A percentile compares a stretch with the other conserved stretches of the same genome.
Evolutionary conservation across 2,329 filamentous ascomycete genomes (phyloP).

Genomic region (Diaporthe vexans): DNA sequence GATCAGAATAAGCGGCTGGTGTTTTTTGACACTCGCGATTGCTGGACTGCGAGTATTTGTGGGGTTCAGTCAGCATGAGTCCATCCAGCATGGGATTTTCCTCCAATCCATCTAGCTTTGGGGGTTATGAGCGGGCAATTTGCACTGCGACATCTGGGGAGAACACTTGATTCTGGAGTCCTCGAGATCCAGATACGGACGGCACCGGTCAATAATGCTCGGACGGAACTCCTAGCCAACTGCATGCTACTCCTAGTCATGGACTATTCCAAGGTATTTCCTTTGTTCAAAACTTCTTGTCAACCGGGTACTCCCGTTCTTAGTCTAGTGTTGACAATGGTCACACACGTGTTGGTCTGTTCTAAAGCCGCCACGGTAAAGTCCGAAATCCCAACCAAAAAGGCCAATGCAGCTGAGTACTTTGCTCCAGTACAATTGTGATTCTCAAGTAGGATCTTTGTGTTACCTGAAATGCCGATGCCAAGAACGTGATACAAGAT

Average conservation of each 20-base stretch:
- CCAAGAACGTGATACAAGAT: background rate
- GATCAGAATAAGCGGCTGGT: background rate
- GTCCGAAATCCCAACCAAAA: background rate
- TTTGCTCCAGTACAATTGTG: background rate
- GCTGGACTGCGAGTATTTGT: background rate
- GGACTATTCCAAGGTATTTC: background rate
- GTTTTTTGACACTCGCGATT: background rate
- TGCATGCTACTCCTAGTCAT: background rate
- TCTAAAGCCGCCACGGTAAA: background rate
- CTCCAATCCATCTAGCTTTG: background rate
- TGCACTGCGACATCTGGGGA: background rate
- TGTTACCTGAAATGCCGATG: background rate
- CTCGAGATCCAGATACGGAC: too few relatives aligned
- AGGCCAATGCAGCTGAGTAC: background rate
- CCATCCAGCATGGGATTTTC: background rate
- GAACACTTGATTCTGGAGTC: background rate
- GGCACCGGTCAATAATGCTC: too few relatives aligned
- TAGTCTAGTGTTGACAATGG: background rate
- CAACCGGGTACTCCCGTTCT: background rate
- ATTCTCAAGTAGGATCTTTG: background rate
- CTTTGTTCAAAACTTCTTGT: background rate
- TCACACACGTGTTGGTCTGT: background rate
- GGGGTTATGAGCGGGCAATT: background rate
- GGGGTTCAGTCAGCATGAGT: slow-evolving; percentile 7
- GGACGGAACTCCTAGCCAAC: too few relatives aligned